A percentile compares a stretch with the other conserved stretches of the same genome.
These are phyloP conservation scores for Magnusiomyces clavatus DNA, from an alignment of 1,139 yeast genomes.

Conservation along the genomic window DNA sequence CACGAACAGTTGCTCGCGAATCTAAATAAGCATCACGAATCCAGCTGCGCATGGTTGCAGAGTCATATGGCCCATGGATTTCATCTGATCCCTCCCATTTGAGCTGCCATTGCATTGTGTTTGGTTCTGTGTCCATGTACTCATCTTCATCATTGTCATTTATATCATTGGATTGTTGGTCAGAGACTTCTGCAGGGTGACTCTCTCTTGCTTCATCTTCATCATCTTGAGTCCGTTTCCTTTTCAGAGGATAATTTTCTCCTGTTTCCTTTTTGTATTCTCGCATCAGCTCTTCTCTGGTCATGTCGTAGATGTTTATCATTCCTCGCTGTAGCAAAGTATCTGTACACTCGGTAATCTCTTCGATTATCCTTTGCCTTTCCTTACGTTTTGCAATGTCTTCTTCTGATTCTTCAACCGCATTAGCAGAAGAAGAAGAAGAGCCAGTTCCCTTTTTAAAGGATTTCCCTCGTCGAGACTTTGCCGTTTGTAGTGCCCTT, in stretches of 20 bases:
- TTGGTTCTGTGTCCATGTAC: constrained; percentile 11
- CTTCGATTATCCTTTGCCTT: constrained; percentile 31
- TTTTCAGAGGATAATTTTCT: constrained; percentile 21
- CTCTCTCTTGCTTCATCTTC: constrained; percentile 4
- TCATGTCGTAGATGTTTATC: constrained; percentile 44
- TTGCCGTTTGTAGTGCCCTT: constrained; percentile 4
- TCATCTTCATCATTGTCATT: constrained; percentile 8
- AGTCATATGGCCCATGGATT: constrained; percentile 54
- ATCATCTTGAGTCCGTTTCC: constrained; percentile 17
- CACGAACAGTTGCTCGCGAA: constrained; percentile 42
- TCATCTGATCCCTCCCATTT: constrained; percentile 47
- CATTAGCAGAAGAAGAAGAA: constrained; percentile 7
- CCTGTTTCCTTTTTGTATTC: constrained; percentile 47
- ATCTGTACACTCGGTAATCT: constrained; percentile 47
- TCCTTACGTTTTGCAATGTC: not conserved
- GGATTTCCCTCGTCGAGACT: constrained; percentile 10
- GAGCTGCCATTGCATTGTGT: constrained; percentile 45
- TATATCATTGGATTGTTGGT: constrained; percentile 6
- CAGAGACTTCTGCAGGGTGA: no score
- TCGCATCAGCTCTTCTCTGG: constrained; percentile 54
- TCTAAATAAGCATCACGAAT: constrained; percentile 43
- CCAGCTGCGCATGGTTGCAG: constrained; percentile 55
- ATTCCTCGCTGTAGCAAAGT: constrained; percentile 36
- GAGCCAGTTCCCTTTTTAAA: constrained; percentile 12
- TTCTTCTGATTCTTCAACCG: constrained; percentile 1